Evolutionary conservation across 2,329 filamentous ascomycete genomes (phyloP).

Genomic region (Venturia asperata): DNA sequence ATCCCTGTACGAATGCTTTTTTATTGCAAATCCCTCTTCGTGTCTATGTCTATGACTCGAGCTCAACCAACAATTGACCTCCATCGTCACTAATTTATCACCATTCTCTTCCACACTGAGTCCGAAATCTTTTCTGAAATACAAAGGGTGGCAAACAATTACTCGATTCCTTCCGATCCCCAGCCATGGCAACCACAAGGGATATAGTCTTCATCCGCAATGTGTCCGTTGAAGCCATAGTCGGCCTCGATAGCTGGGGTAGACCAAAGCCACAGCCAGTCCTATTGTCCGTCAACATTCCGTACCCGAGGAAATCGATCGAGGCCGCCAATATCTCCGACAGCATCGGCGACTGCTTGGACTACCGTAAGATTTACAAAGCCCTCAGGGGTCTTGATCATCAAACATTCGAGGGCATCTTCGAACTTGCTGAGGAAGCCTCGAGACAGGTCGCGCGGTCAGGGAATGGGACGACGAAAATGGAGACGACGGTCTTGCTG

Average conservation of each 20-base stretch:
- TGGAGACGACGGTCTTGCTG: not conserved
- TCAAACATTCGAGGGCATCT: not conserved
- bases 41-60: too few species aligned
- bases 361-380: conserved; percentile 17
- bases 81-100: too few species aligned
- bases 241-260: conserved; percentile 13
- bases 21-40: too few species aligned
- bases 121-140: too few species aligned
- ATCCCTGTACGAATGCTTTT: too few species aligned
- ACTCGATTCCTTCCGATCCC: not conserved
- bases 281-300: conserved; percentile 3
- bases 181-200: not conserved
- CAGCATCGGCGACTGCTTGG: conserved; percentile 12
- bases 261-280: conserved; percentile 15
- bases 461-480: not conserved
- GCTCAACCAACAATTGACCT: too few species aligned
- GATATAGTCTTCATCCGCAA: conserved; percentile 18
- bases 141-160: not conserved
- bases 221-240: conserved; percentile 6
- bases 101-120: too few species aligned
- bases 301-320: conserved; percentile 2
- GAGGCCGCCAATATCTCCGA: not conserved
- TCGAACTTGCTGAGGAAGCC: not conserved
- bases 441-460: not conserved
- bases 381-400: conserved; percentile 2